Evolutionary conservation across 371 early-diverging fungal genomes (phyloP).

Genomic region (Nosema granulosis): DNA sequence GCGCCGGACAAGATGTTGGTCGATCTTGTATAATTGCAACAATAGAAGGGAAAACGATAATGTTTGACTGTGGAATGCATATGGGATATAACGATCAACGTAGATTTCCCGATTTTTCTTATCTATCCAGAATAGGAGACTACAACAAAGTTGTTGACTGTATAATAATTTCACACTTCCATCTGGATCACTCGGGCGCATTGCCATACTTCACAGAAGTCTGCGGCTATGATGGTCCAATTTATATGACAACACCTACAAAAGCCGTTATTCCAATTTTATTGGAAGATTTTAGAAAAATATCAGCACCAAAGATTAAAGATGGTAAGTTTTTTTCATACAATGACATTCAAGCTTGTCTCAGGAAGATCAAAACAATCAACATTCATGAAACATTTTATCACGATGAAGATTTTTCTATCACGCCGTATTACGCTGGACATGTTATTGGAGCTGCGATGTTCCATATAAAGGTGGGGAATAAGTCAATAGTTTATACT

Average conservation of each 20-base stretch:
- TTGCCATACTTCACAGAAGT: slow-evolving; percentile 87
- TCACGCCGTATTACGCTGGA: slow-evolving; percentile 87
- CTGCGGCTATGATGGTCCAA: slow-evolving; percentile 83
- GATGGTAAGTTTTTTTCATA: slow-evolving; percentile 53
- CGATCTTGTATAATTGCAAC: slow-evolving; percentile 81
- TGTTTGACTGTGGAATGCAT: slow-evolving; percentile 93
- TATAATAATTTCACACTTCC: slow-evolving; percentile 86
- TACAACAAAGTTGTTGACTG: slow-evolving; percentile 79
- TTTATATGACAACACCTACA: slow-evolving; percentile 91
- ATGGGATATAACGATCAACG: slow-evolving; percentile 91
- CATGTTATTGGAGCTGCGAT: slow-evolving; percentile 95
- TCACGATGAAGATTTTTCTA: slow-evolving; percentile 60
- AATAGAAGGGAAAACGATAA: slow-evolving; percentile 78
- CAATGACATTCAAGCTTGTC: slow-evolving; percentile 76
- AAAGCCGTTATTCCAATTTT: slow-evolving; percentile 83
- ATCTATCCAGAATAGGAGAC: slow-evolving; percentile 74
- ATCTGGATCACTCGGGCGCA: slow-evolving; percentile 91
- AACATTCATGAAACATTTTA: slow-evolving; percentile 69
- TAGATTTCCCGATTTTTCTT: slow-evolving; percentile 91
- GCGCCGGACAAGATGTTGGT: slow-evolving; percentile 82
- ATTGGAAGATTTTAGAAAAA: slow-evolving; percentile 81
- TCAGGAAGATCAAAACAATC: slow-evolving; percentile 80
- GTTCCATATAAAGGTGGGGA: slow-evolving; percentile 74
- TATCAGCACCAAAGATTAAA: slow-evolving; percentile 73
- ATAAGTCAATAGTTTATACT: slow-evolving; percentile 75